Evolutionary conservation across 495 filamentous ascomycete genomes (phyloP), one percentile per base, ranked within the genome.

Genomic region (Corynascus novoguineensis): DNA sequence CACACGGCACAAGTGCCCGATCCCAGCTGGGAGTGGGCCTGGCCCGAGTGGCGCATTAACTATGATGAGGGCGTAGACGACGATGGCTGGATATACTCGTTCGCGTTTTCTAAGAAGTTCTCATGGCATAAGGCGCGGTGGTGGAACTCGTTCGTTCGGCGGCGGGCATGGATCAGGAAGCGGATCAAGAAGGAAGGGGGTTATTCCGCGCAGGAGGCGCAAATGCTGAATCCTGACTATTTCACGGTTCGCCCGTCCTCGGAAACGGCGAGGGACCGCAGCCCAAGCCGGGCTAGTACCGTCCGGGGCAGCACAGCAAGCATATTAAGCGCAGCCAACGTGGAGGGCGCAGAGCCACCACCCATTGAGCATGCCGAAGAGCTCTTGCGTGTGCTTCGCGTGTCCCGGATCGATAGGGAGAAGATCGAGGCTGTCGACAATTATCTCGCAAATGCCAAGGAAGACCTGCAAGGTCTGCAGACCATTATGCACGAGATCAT

Each of bases 21-120:
- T 67, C 95, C 95, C 3, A 89, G 86, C 64, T 99, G 95, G 95
- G 82, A 87, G 70, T 98, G 93, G 93, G 86, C 81, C 5, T 99
- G 93, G 95, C 83, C 86, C 55, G 85, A 85, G 35, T 99, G 95
- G 95, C 90, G 88, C 60, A 84, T 96, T 22, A 92, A 99, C 65
- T 89, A 90, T 79, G 86, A 88, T 8, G 82, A 83, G n/a, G 84
- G 88, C 59, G 63, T 66, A 17, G 95, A 97, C 63, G 86, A 92
- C 57, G 90, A 95, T 59, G 95, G 95, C 3, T 99, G 95, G 95
- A 82, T 92, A 64, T 99, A 99, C 65, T 88, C 86, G 21, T 89
- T 96, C 73, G 86, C 84, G 57, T 99, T 97, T 63, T 70, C 75
- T 2, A 84, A 80, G 44, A 74, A 73, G 14, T 92, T 88, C 52